Evolutionary conservation across 805 yeast species (phyloP), one percentile per base, ranked within the genome.

Genomic region (Wickerhamomyces chaumierensis): DNA sequence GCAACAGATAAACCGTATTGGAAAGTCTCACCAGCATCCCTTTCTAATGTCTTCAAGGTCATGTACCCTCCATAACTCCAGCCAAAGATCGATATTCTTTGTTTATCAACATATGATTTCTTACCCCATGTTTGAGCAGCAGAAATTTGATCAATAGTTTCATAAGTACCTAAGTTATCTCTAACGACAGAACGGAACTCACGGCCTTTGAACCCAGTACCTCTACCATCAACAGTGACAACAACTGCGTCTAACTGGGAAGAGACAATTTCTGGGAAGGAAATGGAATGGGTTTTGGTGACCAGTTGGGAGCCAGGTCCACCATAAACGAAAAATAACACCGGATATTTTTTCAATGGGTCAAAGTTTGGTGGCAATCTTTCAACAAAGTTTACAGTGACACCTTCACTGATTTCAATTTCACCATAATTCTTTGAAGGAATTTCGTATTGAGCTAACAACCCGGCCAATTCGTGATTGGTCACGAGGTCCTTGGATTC

Each of bases 51-150:
- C 60, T 88, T 92, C 49, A 92, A 69, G 0, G 98, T 87, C 69
- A 86, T 71, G 55, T 75, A 92, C 0, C 97, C 98, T 36, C 98
- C 98, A 56, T 90, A 92, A 18, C 95, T 83, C 98, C 98, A 92
- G 8, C 98, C 98, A 90, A 96, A 92, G 39, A 90, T 74, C 0
- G 95, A 94, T 12, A 85, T 77, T 43, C 74, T 71, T 3, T 69
- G 62, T 18, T 64, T 58, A 54, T 88, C 83, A 33, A 92, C 81
- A 52, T 80, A 90, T 2, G 66, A 42, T 48, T 71, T 73, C 4
- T 60, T 36, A 3, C 74, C 68, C 81, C 92, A 90, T 1, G 67
- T 45, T 46, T 75, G 73, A 3, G 94, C 98, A 4, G 94, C 95
- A 0, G 75, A 62, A 31, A 92, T 81, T 60, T 90, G 96, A 58